phyloP scores from a whole-genome alignment of 2,329 filamentous ascomycete species.

The Claviceps digitariae region DNA sequence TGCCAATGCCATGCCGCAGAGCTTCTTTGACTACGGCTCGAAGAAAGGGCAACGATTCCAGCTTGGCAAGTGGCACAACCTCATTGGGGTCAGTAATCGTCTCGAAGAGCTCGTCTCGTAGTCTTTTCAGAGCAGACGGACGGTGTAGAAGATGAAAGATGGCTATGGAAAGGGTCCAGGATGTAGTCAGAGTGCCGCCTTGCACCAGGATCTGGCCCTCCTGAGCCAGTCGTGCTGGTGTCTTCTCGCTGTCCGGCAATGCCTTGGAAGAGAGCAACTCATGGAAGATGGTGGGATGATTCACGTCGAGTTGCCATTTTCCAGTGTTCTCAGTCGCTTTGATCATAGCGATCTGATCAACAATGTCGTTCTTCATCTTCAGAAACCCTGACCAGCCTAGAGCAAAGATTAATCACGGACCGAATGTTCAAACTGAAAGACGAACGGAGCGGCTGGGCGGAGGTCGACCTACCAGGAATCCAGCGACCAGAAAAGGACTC shows the following conservation, averaged over 20 bases:
- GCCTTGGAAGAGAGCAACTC: conserved; percentile 18
- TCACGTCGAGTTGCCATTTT: conserved; percentile 19
- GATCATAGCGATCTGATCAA: conserved; percentile 22
- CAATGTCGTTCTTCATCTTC: conserved; percentile 25
- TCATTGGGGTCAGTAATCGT: conserved; percentile 19
- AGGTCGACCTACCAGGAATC: conserved; percentile 15
- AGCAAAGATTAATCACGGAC: conserved; percentile 10
- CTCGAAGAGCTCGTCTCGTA: conserved; percentile 23
- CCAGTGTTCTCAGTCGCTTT: conserved; percentile 20
- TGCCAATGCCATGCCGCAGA: conserved; percentile 33
- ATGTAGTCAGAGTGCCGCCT: conserved; percentile 28
- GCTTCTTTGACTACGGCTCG: conserved; percentile 37
- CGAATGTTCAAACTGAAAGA: neutral
- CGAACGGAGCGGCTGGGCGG: conserved; percentile 3
- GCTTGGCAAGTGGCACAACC: conserved; percentile 13
- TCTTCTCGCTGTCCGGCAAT: conserved; percentile 22
- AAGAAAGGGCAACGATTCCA: conserved; percentile 29
- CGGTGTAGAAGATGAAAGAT: conserved; percentile 22
- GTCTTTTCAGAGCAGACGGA: conserved; percentile 16
- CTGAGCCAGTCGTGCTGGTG: conserved; percentile 19
- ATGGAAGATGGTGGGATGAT: conserved; percentile 23
- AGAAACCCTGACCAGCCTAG: conserved; percentile 24
- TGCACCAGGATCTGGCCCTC: conserved; percentile 25
- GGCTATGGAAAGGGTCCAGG: conserved; percentile 20
- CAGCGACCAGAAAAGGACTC: conserved; percentile 22